Conservation (phyloP, 2,329 filamentous ascomycete species). For the Fusarium circinatum region DNA sequence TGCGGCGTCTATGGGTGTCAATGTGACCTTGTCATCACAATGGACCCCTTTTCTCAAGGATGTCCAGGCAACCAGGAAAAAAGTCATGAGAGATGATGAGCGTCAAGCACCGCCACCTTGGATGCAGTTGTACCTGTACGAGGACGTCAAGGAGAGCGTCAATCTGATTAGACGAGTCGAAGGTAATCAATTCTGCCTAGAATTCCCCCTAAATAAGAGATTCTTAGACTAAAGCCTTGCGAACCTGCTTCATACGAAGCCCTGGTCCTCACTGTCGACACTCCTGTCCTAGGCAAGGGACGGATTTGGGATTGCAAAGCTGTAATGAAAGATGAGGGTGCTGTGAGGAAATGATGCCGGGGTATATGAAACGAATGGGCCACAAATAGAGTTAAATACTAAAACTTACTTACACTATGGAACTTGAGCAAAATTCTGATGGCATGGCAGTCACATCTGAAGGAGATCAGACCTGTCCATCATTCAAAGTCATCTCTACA, state of each 20-base stretch:
- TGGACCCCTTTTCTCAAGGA: neutral
- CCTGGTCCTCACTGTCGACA: neutral
- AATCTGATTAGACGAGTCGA: neutral
- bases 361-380: neutral
- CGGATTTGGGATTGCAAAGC: neutral
- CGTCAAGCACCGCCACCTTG: neutral
- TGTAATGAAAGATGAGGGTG: neutral
- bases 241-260: neutral
- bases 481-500: neutral
- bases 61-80: neutral
- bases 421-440: neutral
- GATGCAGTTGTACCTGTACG: neutral
- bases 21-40: neutral
- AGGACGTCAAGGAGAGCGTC: neutral
- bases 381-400: neutral
- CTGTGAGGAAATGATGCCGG: neutral
- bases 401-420: neutral
- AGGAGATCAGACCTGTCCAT: neutral
- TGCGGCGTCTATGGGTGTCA: neutral
- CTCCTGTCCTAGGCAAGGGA: neutral
- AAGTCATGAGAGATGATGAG: neutral
- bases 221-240: neutral
- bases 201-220: too few species aligned
- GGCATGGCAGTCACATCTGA: neutral
- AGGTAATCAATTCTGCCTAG: neutral